These are phyloP conservation scores for Apodospora peruviana DNA, from an alignment of 495 filamentous ascomycete species.

Conservation along the genomic window DNA sequence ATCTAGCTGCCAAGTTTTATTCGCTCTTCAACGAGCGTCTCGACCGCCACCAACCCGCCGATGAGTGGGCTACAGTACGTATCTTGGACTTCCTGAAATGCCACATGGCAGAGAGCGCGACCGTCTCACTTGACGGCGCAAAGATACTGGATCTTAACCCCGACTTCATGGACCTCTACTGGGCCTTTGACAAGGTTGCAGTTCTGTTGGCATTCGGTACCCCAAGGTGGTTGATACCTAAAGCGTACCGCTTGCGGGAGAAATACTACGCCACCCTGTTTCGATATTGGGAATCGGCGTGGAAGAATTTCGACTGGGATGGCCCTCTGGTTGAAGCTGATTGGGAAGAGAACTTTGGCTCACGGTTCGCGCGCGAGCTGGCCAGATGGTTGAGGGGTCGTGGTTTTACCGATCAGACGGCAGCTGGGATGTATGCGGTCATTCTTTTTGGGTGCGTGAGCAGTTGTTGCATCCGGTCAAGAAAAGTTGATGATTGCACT, in stretches of 20 bases:
- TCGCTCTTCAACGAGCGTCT: constrained; percentile 11
- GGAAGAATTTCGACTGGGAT: constrained; percentile 13
- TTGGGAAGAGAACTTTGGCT: constrained; percentile 25
- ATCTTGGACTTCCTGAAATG: neutral
- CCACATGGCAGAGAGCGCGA: neutral
- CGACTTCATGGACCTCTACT: neutral
- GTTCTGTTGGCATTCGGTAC: neutral
- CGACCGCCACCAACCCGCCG: neutral
- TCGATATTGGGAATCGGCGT: neutral
- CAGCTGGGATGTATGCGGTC: neutral
- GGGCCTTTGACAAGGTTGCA: neutral
- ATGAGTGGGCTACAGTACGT: neutral
- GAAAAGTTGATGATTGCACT: no score
- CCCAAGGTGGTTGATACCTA: neutral
- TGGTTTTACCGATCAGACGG: constrained; percentile 10
- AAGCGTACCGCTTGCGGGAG: neutral
- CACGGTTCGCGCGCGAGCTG: constrained; percentile 14
- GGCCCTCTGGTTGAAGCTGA: constrained; percentile 10
- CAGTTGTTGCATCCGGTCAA: neutral
- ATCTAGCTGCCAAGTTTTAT: constrained; percentile 9
- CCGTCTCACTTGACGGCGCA: neutral
- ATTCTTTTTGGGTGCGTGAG: constrained; percentile 1
- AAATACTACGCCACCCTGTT: neutral
- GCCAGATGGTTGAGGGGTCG: constrained; percentile 13
- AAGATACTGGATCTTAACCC: neutral